phyloP scores from a whole-genome alignment of 179 eudicot species.

The Vitellaria paradoxa region DNA sequence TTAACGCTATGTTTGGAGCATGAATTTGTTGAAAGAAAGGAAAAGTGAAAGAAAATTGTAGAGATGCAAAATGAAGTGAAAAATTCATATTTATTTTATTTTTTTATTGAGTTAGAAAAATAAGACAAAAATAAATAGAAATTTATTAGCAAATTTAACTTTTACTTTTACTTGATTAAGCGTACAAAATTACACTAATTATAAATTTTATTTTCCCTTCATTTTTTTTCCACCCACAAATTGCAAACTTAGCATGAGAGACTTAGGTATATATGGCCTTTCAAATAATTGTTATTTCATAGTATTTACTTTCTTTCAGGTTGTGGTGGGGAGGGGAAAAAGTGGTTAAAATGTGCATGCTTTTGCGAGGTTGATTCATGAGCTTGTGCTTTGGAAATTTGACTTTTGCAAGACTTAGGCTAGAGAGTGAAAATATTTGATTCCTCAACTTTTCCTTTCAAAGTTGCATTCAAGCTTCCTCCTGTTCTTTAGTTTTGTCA shows the following conservation, averaged over 20 bases:
- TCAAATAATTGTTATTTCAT: background rate
- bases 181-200: too few relatives aligned
- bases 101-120: too few relatives aligned
- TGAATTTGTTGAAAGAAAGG: too few relatives aligned
- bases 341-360: background rate
- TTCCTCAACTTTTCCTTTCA: background rate
- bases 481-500: background rate
- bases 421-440: background rate
- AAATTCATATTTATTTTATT: too few relatives aligned
- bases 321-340: background rate
- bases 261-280: background rate
- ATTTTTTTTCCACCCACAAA: too few relatives aligned
- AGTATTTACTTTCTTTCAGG: background rate
- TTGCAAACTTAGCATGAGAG: too few relatives aligned
- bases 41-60: too few relatives aligned
- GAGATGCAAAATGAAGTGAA: too few relatives aligned
- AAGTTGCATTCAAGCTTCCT: background rate
- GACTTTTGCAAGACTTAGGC: background rate
- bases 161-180: too few relatives aligned
- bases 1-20: background rate
- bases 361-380: background rate
- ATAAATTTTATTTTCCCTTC: too few relatives aligned
- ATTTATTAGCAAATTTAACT: too few relatives aligned
- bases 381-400: background rate
- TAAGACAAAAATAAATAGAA: too few relatives aligned